Evolutionary conservation across 2,329 filamentous ascomycete species (phyloP), one percentile per base, ranked within the genome.

Genomic region (Zymoseptoria tritici): DNA sequence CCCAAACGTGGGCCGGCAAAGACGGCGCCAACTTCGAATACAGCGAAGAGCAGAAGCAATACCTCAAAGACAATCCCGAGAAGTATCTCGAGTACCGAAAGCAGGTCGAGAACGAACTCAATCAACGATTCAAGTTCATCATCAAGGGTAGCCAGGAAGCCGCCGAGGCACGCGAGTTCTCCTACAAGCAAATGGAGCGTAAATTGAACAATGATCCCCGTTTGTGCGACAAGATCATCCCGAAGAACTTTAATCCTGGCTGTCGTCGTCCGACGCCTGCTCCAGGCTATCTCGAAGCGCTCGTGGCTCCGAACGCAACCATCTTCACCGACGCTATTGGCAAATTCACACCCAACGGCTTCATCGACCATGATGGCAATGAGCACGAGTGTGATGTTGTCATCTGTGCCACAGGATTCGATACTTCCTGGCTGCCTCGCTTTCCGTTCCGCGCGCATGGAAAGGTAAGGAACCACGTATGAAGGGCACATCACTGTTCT

Each of bases 71-170:
- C 2, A 74, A 79, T 55, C 76, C 78, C 0, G 68, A 74, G 46
- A 76, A 76, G 49, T 79, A 79, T 56, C 71, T 78, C 29, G 76
- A 78, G 61, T 80, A 80, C 62, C 74, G 77, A 60, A 79, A 78
- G 65, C 73, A 76, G 57, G 74, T 80, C 57, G 78, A 81, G 60
- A 75, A 76, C 60, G 78, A 80, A 61, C 72, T 83, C 16, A 83
- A 82, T 60, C 76, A 77, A 52, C 74, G 79, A 5, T 83, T 83
- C 73, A 79, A 79, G 52, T 78, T 82, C 69, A 81, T 81, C 65
- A 71, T 80, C 63, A 81, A 79, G 65, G 78, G 77, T n/a, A 77
- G 74, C 6, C 59, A 74, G 55, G 78, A 79, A 70, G 77, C 78
- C 1, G 69, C 70, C 56, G 69, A 73, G 24, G 78, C 79, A 9